Evolutionary conservation across 106 monocot genomes (phyloP), one percentile per base, ranked within the genome.

Genomic region (Triglochin maritima): DNA sequence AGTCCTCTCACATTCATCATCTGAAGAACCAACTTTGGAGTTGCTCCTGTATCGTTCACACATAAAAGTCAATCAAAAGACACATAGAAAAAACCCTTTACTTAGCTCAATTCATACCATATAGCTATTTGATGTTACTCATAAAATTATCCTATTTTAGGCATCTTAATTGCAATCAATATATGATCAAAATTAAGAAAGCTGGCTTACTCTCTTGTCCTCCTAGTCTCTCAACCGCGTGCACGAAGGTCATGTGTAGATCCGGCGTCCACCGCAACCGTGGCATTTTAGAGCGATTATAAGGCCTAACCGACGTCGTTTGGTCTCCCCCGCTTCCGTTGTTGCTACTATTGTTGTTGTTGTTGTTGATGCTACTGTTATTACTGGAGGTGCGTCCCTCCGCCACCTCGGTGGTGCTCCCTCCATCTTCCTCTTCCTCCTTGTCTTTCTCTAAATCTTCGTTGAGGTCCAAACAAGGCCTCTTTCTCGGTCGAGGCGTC

Each of bases 1-100:
- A 98, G 86, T 17, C 96, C 96, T 62, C 80, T 88, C 80, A 98
- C 88, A 69, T 98, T 88, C 96, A 98, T 98, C 88, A 92, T 84
- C 88, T 88, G 88, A 84, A 98, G 96, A 50, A 98, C 91, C 44
- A 86, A 62, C 80, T 98, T 98, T 69, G 96, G 96, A 44, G 96
- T 98, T 42, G 96, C 96, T 84, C 86, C 96, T 98, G 62, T 73
- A 72, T 13, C 50, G 9, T 52, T 2, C 52, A 52, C 11, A 11
- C 52, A 29, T 29, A 29, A 29, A 29, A 29, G 29, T 1, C 29
- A 29, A 29, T 29, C 29, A 29, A 29, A 29, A 29, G 29, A 29
- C 29, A 29, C 0, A 29, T 29, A 29, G 29, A 0, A 29, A 29
- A 1, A 0, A 29, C 29, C 29, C 29, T 29, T 29, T 29, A 29